phyloP scores from a whole-genome alignment of 169 alveolate genomes.

The Cryptosporidium bovis region DNA sequence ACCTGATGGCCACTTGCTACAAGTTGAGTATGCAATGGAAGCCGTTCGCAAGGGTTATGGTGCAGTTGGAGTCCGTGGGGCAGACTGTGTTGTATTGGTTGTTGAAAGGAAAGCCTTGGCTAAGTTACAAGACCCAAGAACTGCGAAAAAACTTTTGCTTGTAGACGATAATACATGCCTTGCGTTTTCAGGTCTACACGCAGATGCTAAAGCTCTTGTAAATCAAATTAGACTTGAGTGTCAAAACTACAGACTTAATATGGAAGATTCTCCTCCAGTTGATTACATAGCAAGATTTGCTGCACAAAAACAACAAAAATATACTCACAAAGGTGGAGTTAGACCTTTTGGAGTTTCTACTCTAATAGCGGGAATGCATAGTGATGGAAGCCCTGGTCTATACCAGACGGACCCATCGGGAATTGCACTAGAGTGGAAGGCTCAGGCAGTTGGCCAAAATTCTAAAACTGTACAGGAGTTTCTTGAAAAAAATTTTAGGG shows the following conservation, averaged over 20 bases:
- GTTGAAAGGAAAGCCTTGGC: slow-evolving; percentile 97
- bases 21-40: slow-evolving; percentile 99
- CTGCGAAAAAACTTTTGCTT: slow-evolving; percentile 89
- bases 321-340: slow-evolving; percentile 98
- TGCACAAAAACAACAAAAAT: slow-evolving; percentile 94
- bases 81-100: slow-evolving; percentile 94
- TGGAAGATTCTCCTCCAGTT: slow-evolving; percentile 95
- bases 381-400: slow-evolving; percentile 89
- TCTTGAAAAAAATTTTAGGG: slow-evolving; percentile 93
- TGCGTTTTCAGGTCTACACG: slow-evolving; percentile 98
- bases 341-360: slow-evolving; percentile 98
- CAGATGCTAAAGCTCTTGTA: slow-evolving; percentile 98
- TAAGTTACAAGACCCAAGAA: slow-evolving; percentile 93
- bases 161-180: slow-evolving; percentile 94
- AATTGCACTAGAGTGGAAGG: slow-evolving; percentile 96
- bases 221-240: slow-evolving; percentile 95
- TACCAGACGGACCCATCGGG: slow-evolving; percentile 99
- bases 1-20: slow-evolving; percentile 99
- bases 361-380: slow-evolving; percentile 93
- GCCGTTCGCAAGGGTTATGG: slow-evolving; percentile 97
- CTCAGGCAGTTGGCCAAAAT: slow-evolving; percentile 97
- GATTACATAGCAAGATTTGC: slow-evolving; percentile 95
- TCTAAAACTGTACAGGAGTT: slow-evolving; percentile 94
- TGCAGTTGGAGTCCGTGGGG: slow-evolving; percentile 96
- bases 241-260: slow-evolving; percentile 94